Conservation (phyloP, 805 yeast species). For the Tetrapisispora pingtungensis region DNA sequence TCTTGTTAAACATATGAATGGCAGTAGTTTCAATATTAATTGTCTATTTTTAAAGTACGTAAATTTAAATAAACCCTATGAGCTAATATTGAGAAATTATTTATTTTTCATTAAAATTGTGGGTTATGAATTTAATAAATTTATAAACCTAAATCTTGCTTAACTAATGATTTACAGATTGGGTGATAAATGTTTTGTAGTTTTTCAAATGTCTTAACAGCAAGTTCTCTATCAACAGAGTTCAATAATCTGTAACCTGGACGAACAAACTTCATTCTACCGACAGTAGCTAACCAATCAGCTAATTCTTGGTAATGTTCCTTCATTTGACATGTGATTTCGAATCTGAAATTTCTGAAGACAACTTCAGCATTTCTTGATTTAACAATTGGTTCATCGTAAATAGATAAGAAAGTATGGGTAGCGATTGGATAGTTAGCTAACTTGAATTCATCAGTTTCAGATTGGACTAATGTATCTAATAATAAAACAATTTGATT, state of each 20-base stretch:
- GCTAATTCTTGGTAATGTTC: conserved; percentile 47
- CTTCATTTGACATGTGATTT: conserved; percentile 43
- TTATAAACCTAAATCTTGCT: conserved; percentile 57
- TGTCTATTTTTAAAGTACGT: too few relatives aligned
- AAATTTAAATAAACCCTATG: too few relatives aligned
- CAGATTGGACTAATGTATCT: conserved; percentile 49
- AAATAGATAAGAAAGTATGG: conserved; percentile 29
- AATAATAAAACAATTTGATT: conserved; percentile 74
- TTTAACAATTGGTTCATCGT: conserved; percentile 34
- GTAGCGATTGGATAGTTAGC: conserved; percentile 27
- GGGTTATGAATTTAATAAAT: too few relatives aligned
- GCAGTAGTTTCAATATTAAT: too few relatives aligned
- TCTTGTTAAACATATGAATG: too few relatives aligned
- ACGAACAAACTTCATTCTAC: conserved; percentile 89
- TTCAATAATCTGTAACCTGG: conserved; percentile 68
- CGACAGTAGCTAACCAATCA: conserved; percentile 82
- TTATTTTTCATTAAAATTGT: background rate
- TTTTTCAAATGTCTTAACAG: conserved; percentile 52
- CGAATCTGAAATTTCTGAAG: conserved; percentile 65
- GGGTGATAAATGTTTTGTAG: conserved; percentile 65
- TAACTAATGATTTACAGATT: conserved; percentile 72
- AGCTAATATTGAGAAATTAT: too few relatives aligned
- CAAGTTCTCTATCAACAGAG: conserved; percentile 54
- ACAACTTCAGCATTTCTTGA: conserved; percentile 73
- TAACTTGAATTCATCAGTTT: conserved; percentile 29